Percentiles rank a stretch among this genome's conserved stretches.
Evolutionary conservation across 495 filamentous ascomycete species (phyloP).

Genomic region (Lineolata rhizophorae): DNA sequence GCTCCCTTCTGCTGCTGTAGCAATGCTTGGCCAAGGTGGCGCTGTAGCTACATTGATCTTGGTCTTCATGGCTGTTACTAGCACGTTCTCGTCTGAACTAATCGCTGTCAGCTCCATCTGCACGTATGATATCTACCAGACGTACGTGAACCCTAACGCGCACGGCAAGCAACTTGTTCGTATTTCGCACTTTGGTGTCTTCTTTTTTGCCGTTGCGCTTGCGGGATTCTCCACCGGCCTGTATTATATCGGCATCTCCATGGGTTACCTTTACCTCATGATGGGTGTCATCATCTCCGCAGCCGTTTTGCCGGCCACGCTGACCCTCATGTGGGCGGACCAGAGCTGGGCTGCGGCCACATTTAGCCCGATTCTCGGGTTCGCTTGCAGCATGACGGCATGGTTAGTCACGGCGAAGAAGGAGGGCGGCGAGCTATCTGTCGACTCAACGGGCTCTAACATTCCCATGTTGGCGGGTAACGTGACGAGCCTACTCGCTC

Average conservation of each 20-base stretch:
- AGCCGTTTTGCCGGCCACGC: slow-evolving; percentile 27
- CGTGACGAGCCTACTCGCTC: slow-evolving; percentile 13
- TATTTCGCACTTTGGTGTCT: slow-evolving; percentile 21
- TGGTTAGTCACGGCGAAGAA: slow-evolving; percentile 25
- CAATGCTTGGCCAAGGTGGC: slow-evolving; percentile 6
- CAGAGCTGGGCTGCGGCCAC: slow-evolving; percentile 24
- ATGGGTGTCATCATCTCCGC: slow-evolving; percentile 22
- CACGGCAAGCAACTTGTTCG: slow-evolving; percentile 20
- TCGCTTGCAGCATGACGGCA: slow-evolving; percentile 22
- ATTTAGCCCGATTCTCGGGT: slow-evolving; percentile 21
- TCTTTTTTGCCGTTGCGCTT: slow-evolving; percentile 23
- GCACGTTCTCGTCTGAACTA: slow-evolving; percentile 23
- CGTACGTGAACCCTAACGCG: slow-evolving; percentile 23
- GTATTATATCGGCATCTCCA: slow-evolving; percentile 10
- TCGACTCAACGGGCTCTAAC: slow-evolving; percentile 22
- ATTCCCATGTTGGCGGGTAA: slow-evolving; percentile 25
- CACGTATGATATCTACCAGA: slow-evolving; percentile 23
- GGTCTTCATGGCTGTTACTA: slow-evolving; percentile 10
- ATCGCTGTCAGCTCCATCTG: slow-evolving; percentile 27
- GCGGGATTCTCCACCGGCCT: slow-evolving; percentile 11
- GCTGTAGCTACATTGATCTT: slow-evolving; percentile 4
- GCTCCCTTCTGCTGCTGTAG: slow-evolving; percentile 4
- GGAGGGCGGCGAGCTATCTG: slow-evolving; percentile 23
- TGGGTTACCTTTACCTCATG: slow-evolving; percentile 15
- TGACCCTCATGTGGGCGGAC: slow-evolving; percentile 26